Percentiles rank a stretch among this genome's conserved stretches.
Conservation (phyloP, 805 yeast species). For the Ogataea sp. region DNA sequence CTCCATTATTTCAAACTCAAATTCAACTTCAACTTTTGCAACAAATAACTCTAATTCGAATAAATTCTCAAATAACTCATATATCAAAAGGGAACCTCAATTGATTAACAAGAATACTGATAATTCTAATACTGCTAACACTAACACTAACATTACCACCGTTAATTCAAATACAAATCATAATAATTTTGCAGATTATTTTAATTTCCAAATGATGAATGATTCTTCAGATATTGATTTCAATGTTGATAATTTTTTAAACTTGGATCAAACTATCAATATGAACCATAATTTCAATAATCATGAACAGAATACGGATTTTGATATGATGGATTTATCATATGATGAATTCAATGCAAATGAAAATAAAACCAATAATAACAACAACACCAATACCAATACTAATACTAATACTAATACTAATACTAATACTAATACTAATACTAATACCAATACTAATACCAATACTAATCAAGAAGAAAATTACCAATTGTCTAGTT, state of each 20-base stretch:
- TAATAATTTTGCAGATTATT: conserved; percentile 1
- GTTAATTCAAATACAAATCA: conserved; percentile 1
- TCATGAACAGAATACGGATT: background rate
- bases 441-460: background rate
- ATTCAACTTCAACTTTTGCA: conserved; percentile 12
- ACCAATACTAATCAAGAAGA: background rate
- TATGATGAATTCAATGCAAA: conserved; percentile 14
- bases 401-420: background rate
- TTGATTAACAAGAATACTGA: background rate
- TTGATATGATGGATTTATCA: conserved; percentile 20
- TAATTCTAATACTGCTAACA: conserved; percentile 1
- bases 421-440: background rate
- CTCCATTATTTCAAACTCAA: too few relatives aligned
- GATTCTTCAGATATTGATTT: conserved; percentile 11
- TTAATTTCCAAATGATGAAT: background rate
- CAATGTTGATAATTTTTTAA: conserved; percentile 24
- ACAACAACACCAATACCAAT: conserved; percentile 3
- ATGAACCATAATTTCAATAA: conserved; percentile 6
- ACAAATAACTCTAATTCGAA: background rate
- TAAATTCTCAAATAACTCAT: background rate
- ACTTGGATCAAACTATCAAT: conserved; percentile 20
- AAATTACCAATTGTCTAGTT: conserved; percentile 17
- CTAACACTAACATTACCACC: conserved; percentile 2
- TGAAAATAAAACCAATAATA: background rate
- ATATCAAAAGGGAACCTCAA: too few relatives aligned